phyloP scores from a whole-genome alignment of 2,329 filamentous ascomycete genomes.

The Cladosporium austrohemisphaericum region DNA sequence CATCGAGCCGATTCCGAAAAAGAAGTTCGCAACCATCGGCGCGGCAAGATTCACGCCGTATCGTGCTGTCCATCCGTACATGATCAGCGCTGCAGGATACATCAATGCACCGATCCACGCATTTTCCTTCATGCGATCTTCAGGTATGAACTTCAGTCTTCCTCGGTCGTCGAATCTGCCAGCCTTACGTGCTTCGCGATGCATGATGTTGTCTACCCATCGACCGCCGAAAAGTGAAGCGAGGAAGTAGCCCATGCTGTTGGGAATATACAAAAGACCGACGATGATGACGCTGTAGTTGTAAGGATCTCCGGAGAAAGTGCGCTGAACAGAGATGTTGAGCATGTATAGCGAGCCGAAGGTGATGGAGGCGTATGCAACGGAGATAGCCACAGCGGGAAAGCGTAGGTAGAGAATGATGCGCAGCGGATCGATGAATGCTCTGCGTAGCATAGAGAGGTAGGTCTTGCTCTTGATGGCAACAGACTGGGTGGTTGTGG shows the following conservation, averaged over 20 bases:
- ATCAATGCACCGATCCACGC: conserved; percentile 69
- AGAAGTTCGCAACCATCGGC: conserved; percentile 36
- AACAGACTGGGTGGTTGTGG: conserved; percentile 61
- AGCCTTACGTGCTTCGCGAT: conserved; percentile 65
- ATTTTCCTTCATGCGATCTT: conserved; percentile 80
- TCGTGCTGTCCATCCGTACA: conserved; percentile 72
- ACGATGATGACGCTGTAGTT: conserved; percentile 64
- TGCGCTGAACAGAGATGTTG: conserved; percentile 72
- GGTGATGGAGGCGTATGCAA: conserved; percentile 69
- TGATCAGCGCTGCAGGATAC: conserved; percentile 67
- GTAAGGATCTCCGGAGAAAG: conserved; percentile 66
- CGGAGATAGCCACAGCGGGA: conserved; percentile 68
- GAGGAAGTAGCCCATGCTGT: conserved; percentile 67
- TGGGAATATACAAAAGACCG: conserved; percentile 73
- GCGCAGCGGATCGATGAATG: conserved; percentile 67
- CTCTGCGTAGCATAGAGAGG: conserved; percentile 53
- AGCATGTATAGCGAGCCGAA: conserved; percentile 73
- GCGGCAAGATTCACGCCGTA: conserved; percentile 48
- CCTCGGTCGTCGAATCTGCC: conserved; percentile 65
- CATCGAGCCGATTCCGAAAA: conserved; percentile 74
- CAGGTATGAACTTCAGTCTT: conserved; percentile 64
- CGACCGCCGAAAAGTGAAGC: conserved; percentile 66
- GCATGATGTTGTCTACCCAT: conserved; percentile 81
- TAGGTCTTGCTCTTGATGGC: conserved; percentile 54
- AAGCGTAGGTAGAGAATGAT: conserved; percentile 70